These are phyloP conservation scores for Curvularia hawaiiensis DNA, from an alignment of 2,329 filamentous ascomycete genomes.

Conservation along the genomic window DNA sequence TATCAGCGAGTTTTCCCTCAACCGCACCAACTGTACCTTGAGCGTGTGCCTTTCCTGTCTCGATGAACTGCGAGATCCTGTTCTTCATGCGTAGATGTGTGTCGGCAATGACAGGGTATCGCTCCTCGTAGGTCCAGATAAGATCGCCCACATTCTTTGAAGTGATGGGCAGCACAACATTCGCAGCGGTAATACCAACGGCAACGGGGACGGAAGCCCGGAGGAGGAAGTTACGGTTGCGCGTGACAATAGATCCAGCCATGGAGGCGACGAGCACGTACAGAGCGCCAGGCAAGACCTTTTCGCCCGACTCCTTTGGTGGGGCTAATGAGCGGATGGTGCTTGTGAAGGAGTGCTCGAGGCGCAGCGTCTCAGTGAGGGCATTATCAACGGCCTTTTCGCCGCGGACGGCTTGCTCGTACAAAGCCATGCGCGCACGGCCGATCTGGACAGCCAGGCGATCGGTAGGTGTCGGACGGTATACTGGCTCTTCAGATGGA, in stretches of 20 bases:
- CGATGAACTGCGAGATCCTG: constrained; percentile 69
- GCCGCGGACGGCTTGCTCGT: constrained; percentile 72
- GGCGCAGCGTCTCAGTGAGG: constrained; percentile 78
- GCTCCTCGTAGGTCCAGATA: constrained; percentile 91
- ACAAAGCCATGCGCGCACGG: constrained; percentile 77
- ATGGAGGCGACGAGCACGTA: constrained; percentile 95
- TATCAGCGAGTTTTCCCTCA: constrained; percentile 78
- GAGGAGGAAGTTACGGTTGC: constrained; percentile 85
- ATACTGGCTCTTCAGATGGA: constrained; percentile 37
- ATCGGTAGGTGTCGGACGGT: constrained; percentile 79
- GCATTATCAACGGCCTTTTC: constrained; percentile 84
- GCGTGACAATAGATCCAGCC: constrained; percentile 88
- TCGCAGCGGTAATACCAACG: constrained; percentile 81
- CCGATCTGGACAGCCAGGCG: constrained; percentile 84
- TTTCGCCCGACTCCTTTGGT: constrained; percentile 81
- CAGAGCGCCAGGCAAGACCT: constrained; percentile 84
- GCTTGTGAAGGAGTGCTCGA: constrained; percentile 88
- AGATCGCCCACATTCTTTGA: constrained; percentile 87
- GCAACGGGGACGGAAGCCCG: constrained; percentile 77
- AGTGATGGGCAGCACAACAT: constrained; percentile 84
- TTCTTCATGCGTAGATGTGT: constrained; percentile 76
- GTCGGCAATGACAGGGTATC: constrained; percentile 80
- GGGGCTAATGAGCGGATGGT: constrained; percentile 90
- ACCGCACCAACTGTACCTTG: constrained; percentile 73
- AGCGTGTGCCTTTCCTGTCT: constrained; percentile 76